Base-by-base conservation (phyloP, 2,329 filamentous ascomycete genomes). In the Sphaerostilbella broomeana region DNA sequence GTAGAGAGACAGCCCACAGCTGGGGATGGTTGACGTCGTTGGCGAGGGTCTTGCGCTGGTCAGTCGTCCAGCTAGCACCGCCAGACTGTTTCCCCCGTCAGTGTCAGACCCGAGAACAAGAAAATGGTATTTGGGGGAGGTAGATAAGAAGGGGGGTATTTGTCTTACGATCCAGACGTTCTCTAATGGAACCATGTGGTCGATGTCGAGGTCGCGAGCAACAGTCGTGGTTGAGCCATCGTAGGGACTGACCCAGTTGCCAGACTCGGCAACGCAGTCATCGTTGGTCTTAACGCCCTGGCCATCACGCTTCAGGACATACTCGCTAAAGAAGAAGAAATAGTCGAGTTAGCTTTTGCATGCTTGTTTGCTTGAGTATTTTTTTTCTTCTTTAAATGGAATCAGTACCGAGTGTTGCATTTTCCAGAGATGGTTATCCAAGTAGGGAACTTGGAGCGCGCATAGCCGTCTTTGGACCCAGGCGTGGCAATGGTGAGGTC, bases 171-270 rank as follows among this genome's bases (percentile, higher is more conserved):
- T 78, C 85, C 84, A 90, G 5, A 85, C 84, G 54, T 89, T 86
- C 56, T 81, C 81, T 45, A 94, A 59, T 1, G 86, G 85, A 3
- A 94, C 84, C 63, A 92, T 71, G 58, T 92, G 86, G 58, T 92
- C 86, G 44, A 92, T 90, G 50, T 90, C 84, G 1, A 92, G 59
- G 50, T 89, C 82, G 13, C 69, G 73, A 1, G 84, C 75, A 1
- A 68, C 65, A 0, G 76, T 81, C 81, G 82, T 87, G 1, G 69
- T 77, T 1, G 65, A 79, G 12, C 84, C 84, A 53, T 90, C 86
- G 56, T 84, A 92, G 0, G 83, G 81, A 24, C 75, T 81, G 27
- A 58, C 61, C 86, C 86, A 92, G 0, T 65, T 69, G 4, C 86
- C 86, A 3, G 74, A 77, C 0, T 71, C 79, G 0, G 82, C 61